Conservation (phyloP, 2,329 filamentous ascomycete species). For the Fusarium keratoplasticum region DNA sequence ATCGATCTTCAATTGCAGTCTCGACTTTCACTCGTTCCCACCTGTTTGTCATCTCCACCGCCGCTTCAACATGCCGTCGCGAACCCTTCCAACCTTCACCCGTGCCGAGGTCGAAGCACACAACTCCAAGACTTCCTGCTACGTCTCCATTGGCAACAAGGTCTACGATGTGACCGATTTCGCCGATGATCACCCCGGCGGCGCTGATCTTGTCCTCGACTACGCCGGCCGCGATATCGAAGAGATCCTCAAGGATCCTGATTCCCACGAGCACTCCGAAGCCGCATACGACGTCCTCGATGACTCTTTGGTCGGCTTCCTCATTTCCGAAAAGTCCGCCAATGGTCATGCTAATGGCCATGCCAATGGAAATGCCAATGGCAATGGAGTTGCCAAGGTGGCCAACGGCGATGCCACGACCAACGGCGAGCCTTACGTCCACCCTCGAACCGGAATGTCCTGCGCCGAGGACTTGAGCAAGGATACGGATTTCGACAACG, state of each 20-base stretch:
- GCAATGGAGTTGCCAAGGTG: conserved; percentile 37
- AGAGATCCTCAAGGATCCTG: conserved; percentile 82
- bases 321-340: conserved; percentile 69
- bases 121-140: conserved; percentile 86
- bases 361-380: conserved; percentile 47
- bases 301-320: conserved; percentile 85
- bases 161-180: conserved; percentile 98
- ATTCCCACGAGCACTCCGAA: conserved; percentile 88
- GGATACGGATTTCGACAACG: conserved; percentile 80
- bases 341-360: conserved; percentile 45
- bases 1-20: conserved; percentile 11
- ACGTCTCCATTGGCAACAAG: conserved; percentile 88
- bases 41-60: conserved; percentile 2
- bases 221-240: conserved; percentile 90
- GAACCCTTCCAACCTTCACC: conserved; percentile 85
- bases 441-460: conserved; percentile 86
- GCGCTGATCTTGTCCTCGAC: conserved; percentile 86
- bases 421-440: conserved; percentile 50
- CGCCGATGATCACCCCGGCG: conserved; percentile 89
- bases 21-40: conserved; percentile 8
- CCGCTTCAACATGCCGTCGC: conserved; percentile 74
- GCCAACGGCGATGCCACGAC: conserved; percentile 46
- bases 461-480: conserved; percentile 86
- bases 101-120: conserved; percentile 84
- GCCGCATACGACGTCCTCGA: conserved; percentile 96